These are phyloP conservation scores for Akanthomyces dipterigenus DNA, from an alignment of 2,329 filamentous ascomycete genomes.

Conservation along the genomic window DNA sequence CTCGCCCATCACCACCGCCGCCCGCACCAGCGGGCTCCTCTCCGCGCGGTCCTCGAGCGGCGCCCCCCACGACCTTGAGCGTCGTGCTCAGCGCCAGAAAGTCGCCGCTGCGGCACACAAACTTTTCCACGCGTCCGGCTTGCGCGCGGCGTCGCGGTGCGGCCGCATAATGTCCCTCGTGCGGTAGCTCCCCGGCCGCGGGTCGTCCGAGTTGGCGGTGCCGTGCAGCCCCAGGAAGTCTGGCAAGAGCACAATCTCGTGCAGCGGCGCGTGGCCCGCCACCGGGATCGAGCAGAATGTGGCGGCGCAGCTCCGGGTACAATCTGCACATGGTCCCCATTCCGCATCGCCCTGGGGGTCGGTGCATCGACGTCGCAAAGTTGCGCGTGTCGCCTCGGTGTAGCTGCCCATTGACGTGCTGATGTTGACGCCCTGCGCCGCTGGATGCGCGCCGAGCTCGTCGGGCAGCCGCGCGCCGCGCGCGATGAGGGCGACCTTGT, in stretches of 20 bases:
- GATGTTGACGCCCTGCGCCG: neutral
- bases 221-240: neutral
- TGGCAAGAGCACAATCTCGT: neutral
- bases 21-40: neutral
- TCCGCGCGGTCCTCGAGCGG: constrained; percentile 3
- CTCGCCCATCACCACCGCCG: neutral
- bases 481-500: neutral
- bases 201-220: neutral
- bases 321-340: constrained; percentile 1
- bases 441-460: neutral
- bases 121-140: neutral
- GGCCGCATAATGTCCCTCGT: constrained; percentile 1
- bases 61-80: neutral
- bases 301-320: neutral
- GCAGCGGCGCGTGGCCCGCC: neutral
- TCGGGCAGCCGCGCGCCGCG: neutral
- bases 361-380: constrained; percentile 4
- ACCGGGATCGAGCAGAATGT: constrained; percentile 5
- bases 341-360: neutral
- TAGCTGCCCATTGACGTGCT: neutral
- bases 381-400: neutral
- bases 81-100: constrained; percentile 1
- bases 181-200: neutral
- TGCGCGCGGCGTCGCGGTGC: neutral
- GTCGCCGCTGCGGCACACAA: neutral